Evolutionary conservation across 495 filamentous ascomycete species (phyloP).

Genomic region (Pyronema omphalodes): DNA sequence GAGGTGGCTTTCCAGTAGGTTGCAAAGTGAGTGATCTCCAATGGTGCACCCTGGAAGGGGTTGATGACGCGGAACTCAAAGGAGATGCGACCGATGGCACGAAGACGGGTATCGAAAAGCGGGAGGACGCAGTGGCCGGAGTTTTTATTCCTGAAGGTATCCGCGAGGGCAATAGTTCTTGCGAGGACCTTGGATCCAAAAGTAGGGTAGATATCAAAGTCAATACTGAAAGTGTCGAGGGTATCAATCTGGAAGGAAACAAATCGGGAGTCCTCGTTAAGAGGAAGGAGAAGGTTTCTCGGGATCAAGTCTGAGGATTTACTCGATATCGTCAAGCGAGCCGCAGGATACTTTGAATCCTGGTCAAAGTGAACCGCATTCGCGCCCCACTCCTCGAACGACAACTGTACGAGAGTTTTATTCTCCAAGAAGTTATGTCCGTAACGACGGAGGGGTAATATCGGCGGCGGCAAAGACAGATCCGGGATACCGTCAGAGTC

Average conservation of each 20-base stretch:
- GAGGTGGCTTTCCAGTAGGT: constrained; percentile 99
- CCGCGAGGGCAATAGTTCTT: constrained; percentile 76
- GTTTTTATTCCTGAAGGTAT: constrained; percentile 52
- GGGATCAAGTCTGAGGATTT: constrained; percentile 92
- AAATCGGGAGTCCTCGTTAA: constrained; percentile 82
- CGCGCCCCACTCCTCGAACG: constrained; percentile 51
- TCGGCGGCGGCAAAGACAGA: constrained; percentile 83
- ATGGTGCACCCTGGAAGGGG: constrained; percentile 77
- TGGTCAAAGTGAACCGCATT: constrained; percentile 76
- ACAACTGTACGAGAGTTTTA: constrained; percentile 83
- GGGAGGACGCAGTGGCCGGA: constrained; percentile 69
- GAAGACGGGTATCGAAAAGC: constrained; percentile 76
- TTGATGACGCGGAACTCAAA: constrained; percentile 94
- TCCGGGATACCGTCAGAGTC: constrained; percentile 77
- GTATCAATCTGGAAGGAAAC: constrained; percentile 94
- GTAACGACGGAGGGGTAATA: constrained; percentile 83
- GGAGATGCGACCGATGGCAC: constrained; percentile 83
- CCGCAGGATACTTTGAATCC: constrained; percentile 84
- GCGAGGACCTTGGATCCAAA: constrained; percentile 96
- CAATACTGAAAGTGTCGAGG: constrained; percentile 75
- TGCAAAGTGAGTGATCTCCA: constrained; percentile 94
- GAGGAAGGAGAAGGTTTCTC: constrained; percentile 80
- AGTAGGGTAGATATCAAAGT: constrained; percentile 94
- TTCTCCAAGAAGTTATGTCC: constrained; percentile 97
- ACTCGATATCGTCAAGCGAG: constrained; percentile 86